These are phyloP conservation scores for Dactylellina parvicollis DNA, from an alignment of 2,329 filamentous ascomycete genomes.

Conservation along the genomic window DNA sequence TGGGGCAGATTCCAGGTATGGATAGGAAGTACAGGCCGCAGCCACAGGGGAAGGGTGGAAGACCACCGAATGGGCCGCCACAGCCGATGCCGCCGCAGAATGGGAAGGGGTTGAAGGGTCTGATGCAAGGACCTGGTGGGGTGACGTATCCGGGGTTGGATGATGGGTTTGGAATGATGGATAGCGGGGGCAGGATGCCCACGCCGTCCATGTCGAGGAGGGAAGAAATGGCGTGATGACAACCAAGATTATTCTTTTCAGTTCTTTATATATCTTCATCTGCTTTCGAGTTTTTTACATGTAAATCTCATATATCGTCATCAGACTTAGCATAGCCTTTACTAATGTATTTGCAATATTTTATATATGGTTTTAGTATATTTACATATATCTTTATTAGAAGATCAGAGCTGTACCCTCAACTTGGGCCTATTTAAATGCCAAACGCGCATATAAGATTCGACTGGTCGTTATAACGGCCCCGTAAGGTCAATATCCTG, in stretches of 20 bases:
- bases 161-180: conserved; percentile 49
- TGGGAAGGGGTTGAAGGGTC: conserved; percentile 33
- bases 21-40: conserved; percentile 50
- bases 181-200: conserved; percentile 46
- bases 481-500: no score
- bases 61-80: conserved; percentile 17
- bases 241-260: not conserved
- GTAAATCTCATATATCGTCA: conserved; percentile 7
- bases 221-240: conserved; percentile 42
- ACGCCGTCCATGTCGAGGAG: conserved; percentile 36
- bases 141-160: conserved; percentile 46
- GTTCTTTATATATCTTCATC: conserved; percentile 14
- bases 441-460: no score
- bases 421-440: not conserved
- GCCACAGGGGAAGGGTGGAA: conserved; percentile 48
- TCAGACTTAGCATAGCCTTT: conserved; percentile 37
- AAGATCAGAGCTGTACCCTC: not conserved
- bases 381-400: not conserved
- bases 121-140: conserved; percentile 10
- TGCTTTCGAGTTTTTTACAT: conserved; percentile 11
- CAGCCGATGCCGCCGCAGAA: conserved; percentile 2
- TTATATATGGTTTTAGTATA: not conserved
- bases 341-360: conserved; percentile 11
- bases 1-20: conserved; percentile 43
- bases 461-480: no score